Evolutionary conservation across 2,329 filamentous ascomycete genomes (phyloP).

Genomic region (Talaromyces sp.): DNA sequence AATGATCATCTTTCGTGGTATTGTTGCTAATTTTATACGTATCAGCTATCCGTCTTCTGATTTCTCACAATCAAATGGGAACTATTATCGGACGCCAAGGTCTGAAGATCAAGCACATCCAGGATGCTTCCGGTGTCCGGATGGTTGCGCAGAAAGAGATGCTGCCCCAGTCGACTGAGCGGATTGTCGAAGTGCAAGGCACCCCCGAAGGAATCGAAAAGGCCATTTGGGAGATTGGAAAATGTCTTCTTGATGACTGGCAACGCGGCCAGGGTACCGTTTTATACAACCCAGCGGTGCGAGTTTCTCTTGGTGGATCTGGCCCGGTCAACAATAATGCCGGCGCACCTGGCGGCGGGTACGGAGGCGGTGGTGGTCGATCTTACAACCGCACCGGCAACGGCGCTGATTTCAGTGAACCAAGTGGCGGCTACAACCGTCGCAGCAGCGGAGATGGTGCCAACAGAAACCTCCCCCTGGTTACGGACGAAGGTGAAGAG

Average conservation of each 20-base stretch:
- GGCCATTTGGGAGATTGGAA: constrained; percentile 97
- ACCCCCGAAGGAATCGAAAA: constrained; percentile 93
- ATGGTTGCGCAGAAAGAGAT: constrained; percentile 99
- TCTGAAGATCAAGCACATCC: constrained; percentile 98
- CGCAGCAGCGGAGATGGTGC: constrained; percentile 80
- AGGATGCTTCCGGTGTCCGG: constrained; percentile 91
- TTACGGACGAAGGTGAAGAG: constrained; percentile 90
- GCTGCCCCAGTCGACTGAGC: constrained; percentile 97
- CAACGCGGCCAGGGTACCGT: constrained; percentile 95
- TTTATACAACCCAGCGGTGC: constrained; percentile 92
- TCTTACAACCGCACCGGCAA: constrained; percentile 91
- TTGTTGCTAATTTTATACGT: neutral
- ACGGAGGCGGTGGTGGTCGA: constrained; percentile 53
- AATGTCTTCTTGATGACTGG: constrained; percentile 96
- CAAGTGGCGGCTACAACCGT: constrained; percentile 65
- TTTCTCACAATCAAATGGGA: constrained; percentile 99
- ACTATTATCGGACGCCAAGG: constrained; percentile 97
- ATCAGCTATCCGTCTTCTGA: constrained; percentile 92
- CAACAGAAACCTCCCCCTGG: constrained; percentile 74
- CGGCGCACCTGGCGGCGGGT: constrained; percentile 19
- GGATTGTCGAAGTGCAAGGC: constrained; percentile 94
- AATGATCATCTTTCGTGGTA: constrained; percentile 5
- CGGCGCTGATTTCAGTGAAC: constrained; percentile 94
- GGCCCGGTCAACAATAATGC: constrained; percentile 50
- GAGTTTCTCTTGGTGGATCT: constrained; percentile 65